Conservation (phyloP, 768 basidiomycete species). For the Tricholoma terreum region DNA sequence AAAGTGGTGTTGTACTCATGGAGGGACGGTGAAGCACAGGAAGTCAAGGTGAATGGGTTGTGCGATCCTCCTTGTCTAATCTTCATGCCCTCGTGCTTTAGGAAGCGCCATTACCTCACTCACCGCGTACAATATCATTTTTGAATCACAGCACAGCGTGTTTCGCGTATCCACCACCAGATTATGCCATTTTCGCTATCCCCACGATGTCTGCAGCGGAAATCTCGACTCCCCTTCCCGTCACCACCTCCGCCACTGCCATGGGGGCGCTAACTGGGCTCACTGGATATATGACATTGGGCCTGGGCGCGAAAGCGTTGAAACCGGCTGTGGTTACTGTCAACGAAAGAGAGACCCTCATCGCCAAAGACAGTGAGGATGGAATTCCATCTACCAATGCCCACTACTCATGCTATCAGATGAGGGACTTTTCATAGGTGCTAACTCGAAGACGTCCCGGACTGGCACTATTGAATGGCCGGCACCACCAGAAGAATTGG, state of each 20-base stretch:
- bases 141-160: slow-evolving; percentile 57
- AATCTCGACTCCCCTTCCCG: slow-evolving; percentile 46
- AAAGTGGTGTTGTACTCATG: slow-evolving; percentile 84
- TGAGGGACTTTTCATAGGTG: slow-evolving; percentile 62
- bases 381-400: not conserved
- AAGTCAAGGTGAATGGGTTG: slow-evolving; percentile 48
- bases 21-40: slow-evolving; percentile 80
- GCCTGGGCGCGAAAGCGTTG: slow-evolving; percentile 62
- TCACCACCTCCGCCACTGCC: slow-evolving; percentile 43
- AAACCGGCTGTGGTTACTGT: slow-evolving; percentile 61
- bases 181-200: slow-evolving; percentile 72
- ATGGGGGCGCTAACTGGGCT: slow-evolving; percentile 79
- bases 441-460: slow-evolving; percentile 53
- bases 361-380: slow-evolving; percentile 75
- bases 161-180: slow-evolving; percentile 78
- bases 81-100: slow-evolving; percentile 24
- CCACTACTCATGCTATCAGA: slow-evolving; percentile 38
- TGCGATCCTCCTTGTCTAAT: slow-evolving; percentile 14
- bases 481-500: slow-evolving; percentile 77
- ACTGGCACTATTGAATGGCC: slow-evolving; percentile 64
- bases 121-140: slow-evolving; percentile 83
- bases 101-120: slow-evolving; percentile 86
- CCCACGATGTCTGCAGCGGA: slow-evolving; percentile 56
- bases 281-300: slow-evolving; percentile 83
- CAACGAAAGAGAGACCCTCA: slow-evolving; percentile 59